Percentiles rank a stretch among this genome's conserved stretches.
phyloP scores from a whole-genome alignment of 2,329 filamentous ascomycete genomes.

The Cladosporium austrohemisphaericum region DNA sequence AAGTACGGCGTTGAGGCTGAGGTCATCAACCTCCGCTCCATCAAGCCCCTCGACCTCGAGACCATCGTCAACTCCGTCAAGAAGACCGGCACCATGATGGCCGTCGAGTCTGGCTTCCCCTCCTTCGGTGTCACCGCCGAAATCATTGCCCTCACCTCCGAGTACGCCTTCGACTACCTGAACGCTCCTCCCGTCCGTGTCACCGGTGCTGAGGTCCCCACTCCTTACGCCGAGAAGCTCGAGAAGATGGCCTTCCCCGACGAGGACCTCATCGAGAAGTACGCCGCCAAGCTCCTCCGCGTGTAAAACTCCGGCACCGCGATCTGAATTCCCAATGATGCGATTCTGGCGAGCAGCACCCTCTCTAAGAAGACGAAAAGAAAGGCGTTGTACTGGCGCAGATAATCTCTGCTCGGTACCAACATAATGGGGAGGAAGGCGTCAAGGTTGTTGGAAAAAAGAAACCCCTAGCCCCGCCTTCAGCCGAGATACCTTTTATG shows the following conservation, averaged over 20 bases:
- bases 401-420: neutral
- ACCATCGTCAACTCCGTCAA: conserved; percentile 95
- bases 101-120: conserved; percentile 93
- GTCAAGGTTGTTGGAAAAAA: conserved; percentile 9
- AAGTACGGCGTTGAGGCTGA: conserved; percentile 95
- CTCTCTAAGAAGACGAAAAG: neutral
- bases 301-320: conserved; percentile 47
- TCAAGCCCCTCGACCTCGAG: conserved; percentile 96
- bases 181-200: conserved; percentile 89
- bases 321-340: neutral
- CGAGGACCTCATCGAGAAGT: conserved; percentile 80
- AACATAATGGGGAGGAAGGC: conserved; percentile 14
- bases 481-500: neutral
- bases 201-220: conserved; percentile 95
- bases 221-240: conserved; percentile 86
- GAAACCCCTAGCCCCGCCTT: neutral
- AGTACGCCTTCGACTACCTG: conserved; percentile 98
- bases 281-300: conserved; percentile 82
- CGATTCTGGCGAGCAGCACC: neutral
- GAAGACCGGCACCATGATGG: conserved; percentile 92
- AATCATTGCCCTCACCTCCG: conserved; percentile 90
- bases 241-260: conserved; percentile 96
- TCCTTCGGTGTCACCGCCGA: conserved; percentile 90
- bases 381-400: conserved; percentile 4
- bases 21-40: conserved; percentile 94